phyloP scores from a whole-genome alignment of 345 rosid genomes.

The Arabis alpina region DNA sequence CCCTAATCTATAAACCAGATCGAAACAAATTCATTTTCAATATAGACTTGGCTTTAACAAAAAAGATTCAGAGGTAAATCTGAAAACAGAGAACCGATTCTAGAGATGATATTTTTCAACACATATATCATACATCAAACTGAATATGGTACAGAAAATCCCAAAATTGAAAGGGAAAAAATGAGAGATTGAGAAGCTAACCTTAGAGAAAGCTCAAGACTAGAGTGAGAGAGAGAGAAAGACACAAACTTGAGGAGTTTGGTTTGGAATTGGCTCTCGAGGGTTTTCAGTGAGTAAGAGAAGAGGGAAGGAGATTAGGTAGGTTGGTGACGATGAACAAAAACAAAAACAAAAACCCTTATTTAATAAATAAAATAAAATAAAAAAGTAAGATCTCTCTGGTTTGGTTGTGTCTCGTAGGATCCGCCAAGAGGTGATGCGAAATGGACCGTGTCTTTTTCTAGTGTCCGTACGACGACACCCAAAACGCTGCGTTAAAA shows the following conservation, averaged over 20 bases:
- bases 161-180: background rate
- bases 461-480: conserved; percentile 20
- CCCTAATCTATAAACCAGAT: conserved; percentile 13
- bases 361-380: background rate
- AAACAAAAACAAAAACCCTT: background rate
- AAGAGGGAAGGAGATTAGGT: conserved; percentile 30
- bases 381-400: background rate
- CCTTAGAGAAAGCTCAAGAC: conserved; percentile 18
- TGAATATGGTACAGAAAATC: background rate
- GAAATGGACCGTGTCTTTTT: background rate
- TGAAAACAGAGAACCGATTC: background rate
- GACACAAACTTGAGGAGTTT: too few relatives aligned
- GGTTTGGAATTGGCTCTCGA: too few relatives aligned
- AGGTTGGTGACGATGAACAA: background rate
- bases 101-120: background rate
- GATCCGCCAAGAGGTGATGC: conserved; percentile 38
- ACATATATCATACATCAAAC: too few relatives aligned
- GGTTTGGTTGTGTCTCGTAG: conserved; percentile 35
- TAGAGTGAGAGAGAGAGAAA: background rate
- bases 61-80: conserved; percentile 12
- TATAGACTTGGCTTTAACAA: background rate
- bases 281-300: too few relatives aligned
- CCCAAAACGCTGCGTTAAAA: background rate
- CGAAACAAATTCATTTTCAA: background rate
- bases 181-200: conserved; percentile 18